A percentile compares a stretch with the other conserved stretches of the same genome.
These are phyloP conservation scores for Botrytis hyacinthi DNA, from an alignment of 2,329 filamentous ascomycete genomes.

Conservation along the genomic window DNA sequence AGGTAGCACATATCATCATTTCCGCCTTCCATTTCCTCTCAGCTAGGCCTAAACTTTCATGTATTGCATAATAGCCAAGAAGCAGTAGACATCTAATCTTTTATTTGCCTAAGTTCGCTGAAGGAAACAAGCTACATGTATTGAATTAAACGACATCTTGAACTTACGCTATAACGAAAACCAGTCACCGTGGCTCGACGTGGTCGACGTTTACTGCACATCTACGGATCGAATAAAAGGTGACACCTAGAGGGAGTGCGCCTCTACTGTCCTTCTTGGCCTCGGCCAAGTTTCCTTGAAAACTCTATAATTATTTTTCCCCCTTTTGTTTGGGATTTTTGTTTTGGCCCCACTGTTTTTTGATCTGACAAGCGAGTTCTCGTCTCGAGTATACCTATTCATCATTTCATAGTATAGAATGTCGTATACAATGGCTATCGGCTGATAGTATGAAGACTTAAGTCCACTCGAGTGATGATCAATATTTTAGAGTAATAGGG, in stretches of 20 bases:
- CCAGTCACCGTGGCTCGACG: neutral
- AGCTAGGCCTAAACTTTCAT: too few relatives aligned
- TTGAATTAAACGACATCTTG: neutral
- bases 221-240: neutral
- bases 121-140: neutral
- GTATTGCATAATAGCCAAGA: neutral
- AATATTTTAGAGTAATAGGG: fast-evolving
- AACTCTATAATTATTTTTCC: neutral
- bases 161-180: neutral
- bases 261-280: neutral
- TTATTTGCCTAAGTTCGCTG: neutral
- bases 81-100: neutral
- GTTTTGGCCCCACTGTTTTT: neutral
- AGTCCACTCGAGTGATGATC: neutral
- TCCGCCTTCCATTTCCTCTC: too few relatives aligned
- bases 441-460: neutral
- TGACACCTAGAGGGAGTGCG: neutral
- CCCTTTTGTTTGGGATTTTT: neutral
- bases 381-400: neutral
- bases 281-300: neutral
- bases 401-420: neutral
- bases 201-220: neutral
- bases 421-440: neutral
- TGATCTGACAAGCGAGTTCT: neutral
- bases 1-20: too few relatives aligned